phyloP scores from a whole-genome alignment of 306 rosid genomes.

The Luffa aegyptiaca region DNA sequence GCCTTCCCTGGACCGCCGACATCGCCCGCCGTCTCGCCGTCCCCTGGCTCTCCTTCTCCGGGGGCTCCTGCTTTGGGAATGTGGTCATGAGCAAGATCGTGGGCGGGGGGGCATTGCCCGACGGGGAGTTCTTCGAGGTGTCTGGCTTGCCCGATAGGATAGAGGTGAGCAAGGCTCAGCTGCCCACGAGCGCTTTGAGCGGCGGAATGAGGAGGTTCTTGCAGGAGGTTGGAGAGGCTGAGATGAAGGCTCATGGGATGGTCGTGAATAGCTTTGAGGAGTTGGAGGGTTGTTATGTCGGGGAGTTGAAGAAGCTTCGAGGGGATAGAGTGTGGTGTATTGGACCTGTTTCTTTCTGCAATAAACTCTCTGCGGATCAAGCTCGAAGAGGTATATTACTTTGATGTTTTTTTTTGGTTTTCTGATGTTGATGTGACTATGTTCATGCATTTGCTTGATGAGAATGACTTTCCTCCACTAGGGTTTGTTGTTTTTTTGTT shows the following conservation, averaged over 20 bases:
- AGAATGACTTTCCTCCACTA: too few relatives aligned
- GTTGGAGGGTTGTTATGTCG: slow-evolving; percentile 27
- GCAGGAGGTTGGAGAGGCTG: slow-evolving; percentile 11
- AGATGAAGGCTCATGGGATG: slow-evolving; percentile 22
- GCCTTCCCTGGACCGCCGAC: slow-evolving; percentile 34
- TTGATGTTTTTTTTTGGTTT: too few relatives aligned
- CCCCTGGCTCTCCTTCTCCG: slow-evolving; percentile 57
- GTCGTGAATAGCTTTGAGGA: slow-evolving; percentile 37
- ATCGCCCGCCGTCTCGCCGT: slow-evolving; percentile 30
- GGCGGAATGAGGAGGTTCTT: not conserved
- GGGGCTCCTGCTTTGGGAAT: slow-evolving; percentile 26
- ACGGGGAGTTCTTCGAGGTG: slow-evolving; percentile 19
- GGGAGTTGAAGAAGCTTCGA: slow-evolving; percentile 9
- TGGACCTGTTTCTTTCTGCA: slow-evolving; percentile 44
- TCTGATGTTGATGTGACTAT: too few relatives aligned
- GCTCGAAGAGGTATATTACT: slow-evolving; percentile 17
- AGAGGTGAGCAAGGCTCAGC: slow-evolving; percentile 23
- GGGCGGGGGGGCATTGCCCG: not conserved
- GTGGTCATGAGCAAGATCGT: slow-evolving; percentile 7
- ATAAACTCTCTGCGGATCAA: slow-evolving; percentile 20
- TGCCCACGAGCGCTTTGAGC: not conserved
- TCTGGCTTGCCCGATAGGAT: not conserved
- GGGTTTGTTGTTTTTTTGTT: too few relatives aligned
- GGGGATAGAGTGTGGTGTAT: not conserved
- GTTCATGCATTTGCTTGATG: too few relatives aligned